Percentiles rank a stretch among this genome's conserved stretches.
Conservation (phyloP, 2,329 filamentous ascomycete species). For the Tolypocladium pustulatum region DNA sequence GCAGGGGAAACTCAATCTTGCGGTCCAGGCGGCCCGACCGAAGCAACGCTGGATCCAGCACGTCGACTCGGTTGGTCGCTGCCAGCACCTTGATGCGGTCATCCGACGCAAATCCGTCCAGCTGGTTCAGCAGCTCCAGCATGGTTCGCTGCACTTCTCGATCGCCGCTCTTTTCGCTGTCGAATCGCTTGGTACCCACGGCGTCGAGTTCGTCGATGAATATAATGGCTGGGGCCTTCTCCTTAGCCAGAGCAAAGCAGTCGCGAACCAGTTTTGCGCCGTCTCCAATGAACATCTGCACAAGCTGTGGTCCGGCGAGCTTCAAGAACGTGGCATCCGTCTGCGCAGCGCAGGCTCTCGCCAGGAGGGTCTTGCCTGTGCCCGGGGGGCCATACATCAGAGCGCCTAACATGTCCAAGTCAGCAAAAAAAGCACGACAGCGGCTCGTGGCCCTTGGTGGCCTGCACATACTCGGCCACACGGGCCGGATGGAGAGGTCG, state of each 20-base stretch:
- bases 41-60: slow-evolving; percentile 82
- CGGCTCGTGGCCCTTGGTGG: neutral
- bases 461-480: neutral
- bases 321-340: slow-evolving; percentile 98
- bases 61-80: slow-evolving; percentile 89
- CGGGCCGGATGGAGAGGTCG: neutral
- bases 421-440: neutral
- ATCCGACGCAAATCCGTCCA: slow-evolving; percentile 94
- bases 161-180: slow-evolving; percentile 96
- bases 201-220: slow-evolving; percentile 99
- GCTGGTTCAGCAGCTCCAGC: slow-evolving; percentile 96
- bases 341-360: slow-evolving; percentile 91
- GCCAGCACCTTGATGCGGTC: slow-evolving; percentile 95
- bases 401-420: slow-evolving; percentile 50
- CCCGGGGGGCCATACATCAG: slow-evolving; percentile 95
- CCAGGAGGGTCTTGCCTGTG: slow-evolving; percentile 84
- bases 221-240: slow-evolving; percentile 98
- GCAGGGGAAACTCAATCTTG: slow-evolving; percentile 97
- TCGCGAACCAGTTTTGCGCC: slow-evolving; percentile 96
- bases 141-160: slow-evolving; percentile 97
- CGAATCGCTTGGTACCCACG: slow-evolving; percentile 97
- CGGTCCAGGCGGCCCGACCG: slow-evolving; percentile 87
- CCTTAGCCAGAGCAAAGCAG: slow-evolving; percentile 94
- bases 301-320: slow-evolving; percentile 90
- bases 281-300: slow-evolving; percentile 99